phyloP scores from a whole-genome alignment of 2,329 filamentous ascomycete species.

The Myriosclerotinia curreyana region DNA sequence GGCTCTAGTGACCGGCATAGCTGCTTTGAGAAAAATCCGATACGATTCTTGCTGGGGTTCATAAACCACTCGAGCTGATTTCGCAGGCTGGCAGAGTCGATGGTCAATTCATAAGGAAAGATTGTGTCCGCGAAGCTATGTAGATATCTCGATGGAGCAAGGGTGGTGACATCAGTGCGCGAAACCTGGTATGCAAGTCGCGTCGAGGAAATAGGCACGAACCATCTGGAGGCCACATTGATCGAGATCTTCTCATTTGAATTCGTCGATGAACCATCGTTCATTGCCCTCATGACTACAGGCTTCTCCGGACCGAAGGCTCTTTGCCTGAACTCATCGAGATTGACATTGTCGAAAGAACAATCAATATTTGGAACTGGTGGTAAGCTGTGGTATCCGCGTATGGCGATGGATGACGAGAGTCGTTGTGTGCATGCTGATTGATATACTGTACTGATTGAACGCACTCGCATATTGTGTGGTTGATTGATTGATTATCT shows the following conservation, averaged over 20 bases:
- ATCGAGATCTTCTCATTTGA: slow-evolving; percentile 43
- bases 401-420: background rate
- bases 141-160: slow-evolving; percentile 37
- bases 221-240: slow-evolving; percentile 60
- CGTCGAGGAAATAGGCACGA: slow-evolving; percentile 38
- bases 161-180: background rate
- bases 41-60: background rate
- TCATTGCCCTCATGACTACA: slow-evolving; percentile 45
- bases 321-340: slow-evolving; percentile 50
- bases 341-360: slow-evolving; percentile 29
- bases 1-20: background rate
- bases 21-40: background rate
- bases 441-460: background rate
- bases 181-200: background rate
- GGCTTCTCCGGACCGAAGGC: slow-evolving; percentile 55
- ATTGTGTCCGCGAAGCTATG: slow-evolving; percentile 45
- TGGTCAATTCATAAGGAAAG: slow-evolving; percentile 58
- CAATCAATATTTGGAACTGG: slow-evolving; percentile 24
- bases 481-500: background rate
- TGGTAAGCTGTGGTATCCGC: slow-evolving; percentile 7
- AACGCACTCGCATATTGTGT: slow-evolving; percentile 12
- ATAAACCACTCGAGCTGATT: slow-evolving; percentile 1
- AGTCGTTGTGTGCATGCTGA: slow-evolving; percentile 1
- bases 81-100: slow-evolving; percentile 14
- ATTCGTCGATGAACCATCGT: slow-evolving; percentile 16